These are phyloP conservation scores for Candida ascalaphidarum DNA, from an alignment of 805 yeast genomes.

Conservation along the genomic window DNA sequence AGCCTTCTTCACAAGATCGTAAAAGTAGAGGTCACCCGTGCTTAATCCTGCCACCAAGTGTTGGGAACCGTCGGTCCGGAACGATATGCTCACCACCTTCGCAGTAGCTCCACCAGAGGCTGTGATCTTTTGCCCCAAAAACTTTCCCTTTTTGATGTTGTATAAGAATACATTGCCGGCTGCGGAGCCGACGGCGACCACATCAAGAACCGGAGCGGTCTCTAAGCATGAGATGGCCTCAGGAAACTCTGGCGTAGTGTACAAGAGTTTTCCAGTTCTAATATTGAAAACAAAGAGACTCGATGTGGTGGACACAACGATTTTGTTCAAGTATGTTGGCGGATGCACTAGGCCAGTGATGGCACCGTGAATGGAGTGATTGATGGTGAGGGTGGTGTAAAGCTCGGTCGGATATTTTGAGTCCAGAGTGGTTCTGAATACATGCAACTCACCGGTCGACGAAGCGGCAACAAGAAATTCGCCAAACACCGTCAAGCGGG, in stretches of 20 bases:
- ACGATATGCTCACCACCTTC: constrained; percentile 56
- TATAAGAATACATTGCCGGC: constrained; percentile 59
- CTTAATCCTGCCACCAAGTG: constrained; percentile 74
- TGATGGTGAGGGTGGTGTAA: constrained; percentile 53
- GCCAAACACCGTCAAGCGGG: constrained; percentile 61
- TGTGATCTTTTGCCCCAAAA: constrained; percentile 40
- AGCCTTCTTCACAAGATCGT: constrained; percentile 64
- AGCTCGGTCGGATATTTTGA: constrained; percentile 49
- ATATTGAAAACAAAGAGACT: constrained; percentile 61
- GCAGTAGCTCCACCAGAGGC: constrained; percentile 32
- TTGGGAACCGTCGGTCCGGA: constrained; percentile 84
- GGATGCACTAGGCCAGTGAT: constrained; percentile 69
- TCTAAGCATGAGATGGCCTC: constrained; percentile 60
- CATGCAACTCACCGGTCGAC: constrained; percentile 32
- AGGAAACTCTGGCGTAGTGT: constrained; percentile 37
- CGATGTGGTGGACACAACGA: constrained; percentile 71
- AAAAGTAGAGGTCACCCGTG: constrained; percentile 79
- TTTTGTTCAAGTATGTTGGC: constrained; percentile 86
- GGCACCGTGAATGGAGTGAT: constrained; percentile 57
- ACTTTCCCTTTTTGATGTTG: constrained; percentile 58
- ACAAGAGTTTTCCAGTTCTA: constrained; percentile 67
- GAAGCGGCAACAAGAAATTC: constrained; percentile 58
- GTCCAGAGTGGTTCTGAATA: constrained; percentile 43
- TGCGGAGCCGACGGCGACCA: constrained; percentile 68
- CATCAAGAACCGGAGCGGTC: constrained; percentile 80